phyloP scores from a whole-genome alignment of 768 basidiomycete species.

The Lepiota venenata region DNA sequence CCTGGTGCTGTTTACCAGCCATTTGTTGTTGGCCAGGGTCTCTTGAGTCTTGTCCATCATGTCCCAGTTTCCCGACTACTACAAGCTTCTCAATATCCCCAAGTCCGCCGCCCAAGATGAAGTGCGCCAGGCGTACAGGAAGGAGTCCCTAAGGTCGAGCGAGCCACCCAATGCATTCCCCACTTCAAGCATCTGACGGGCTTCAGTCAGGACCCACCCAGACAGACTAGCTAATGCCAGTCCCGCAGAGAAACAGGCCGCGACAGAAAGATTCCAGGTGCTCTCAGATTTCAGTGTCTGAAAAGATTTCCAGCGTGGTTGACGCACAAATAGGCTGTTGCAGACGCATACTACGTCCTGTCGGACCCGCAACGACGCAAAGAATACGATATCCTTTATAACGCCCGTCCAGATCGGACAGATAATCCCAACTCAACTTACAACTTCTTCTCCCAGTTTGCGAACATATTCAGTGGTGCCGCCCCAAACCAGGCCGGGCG shows the following conservation, averaged over 20 bases:
- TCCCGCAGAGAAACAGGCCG: conserved; percentile 61
- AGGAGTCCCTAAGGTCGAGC: conserved; percentile 67
- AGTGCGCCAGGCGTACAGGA: conserved; percentile 74
- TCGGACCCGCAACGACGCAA: conserved; percentile 70
- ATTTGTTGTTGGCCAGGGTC: no score
- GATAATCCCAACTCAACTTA: conserved; percentile 64
- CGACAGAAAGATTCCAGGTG: conserved; percentile 88
- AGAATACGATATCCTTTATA: conserved; percentile 71
- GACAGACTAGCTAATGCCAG: conserved; percentile 75
- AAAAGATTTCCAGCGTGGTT: not conserved
- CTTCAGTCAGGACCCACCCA: conserved; percentile 71
- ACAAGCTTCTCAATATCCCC: conserved; percentile 55
- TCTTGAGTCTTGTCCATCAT: conserved; percentile 33
- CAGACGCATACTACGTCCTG: conserved; percentile 93
- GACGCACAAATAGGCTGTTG: conserved; percentile 56
- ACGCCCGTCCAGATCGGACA: conserved; percentile 53
- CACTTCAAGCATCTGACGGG: conserved; percentile 14
- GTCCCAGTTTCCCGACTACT: conserved; percentile 82
- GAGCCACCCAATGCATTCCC: not conserved
- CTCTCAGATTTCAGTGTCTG: not conserved
- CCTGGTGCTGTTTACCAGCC: no score
- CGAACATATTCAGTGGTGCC: conserved; percentile 60
- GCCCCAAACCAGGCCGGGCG: conserved; percentile 24
- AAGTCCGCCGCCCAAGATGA: conserved; percentile 65
- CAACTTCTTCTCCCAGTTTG: conserved; percentile 75